Conservation (phyloP, 257 asterid genomes). For the Mentha longifolia region DNA sequence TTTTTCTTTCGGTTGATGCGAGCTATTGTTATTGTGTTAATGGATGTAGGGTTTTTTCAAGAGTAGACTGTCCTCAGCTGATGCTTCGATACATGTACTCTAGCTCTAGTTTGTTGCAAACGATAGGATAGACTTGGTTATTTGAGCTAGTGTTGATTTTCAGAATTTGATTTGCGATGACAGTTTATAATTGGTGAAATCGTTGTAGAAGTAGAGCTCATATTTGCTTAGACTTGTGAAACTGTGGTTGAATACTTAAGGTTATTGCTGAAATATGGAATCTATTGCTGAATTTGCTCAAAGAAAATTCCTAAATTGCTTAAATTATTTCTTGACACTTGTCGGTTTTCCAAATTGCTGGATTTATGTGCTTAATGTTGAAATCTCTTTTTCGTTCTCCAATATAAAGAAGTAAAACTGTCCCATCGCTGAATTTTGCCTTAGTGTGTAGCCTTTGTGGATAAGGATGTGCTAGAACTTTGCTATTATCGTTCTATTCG, state of each 20-base stretch:
- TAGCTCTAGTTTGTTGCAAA: background rate
- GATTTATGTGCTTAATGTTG: conserved; percentile 22
- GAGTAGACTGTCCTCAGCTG: conserved; percentile 27
- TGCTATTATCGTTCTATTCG: background rate
- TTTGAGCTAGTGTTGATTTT: conserved; percentile 3
- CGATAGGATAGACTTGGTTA: conserved; percentile 8
- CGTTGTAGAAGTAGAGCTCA: background rate
- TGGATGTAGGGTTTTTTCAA: conserved; percentile 6
- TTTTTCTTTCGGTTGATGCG: conserved; percentile 23
- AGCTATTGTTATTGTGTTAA: background rate
- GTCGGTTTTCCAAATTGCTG: background rate
- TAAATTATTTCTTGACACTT: background rate
- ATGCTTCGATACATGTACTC: background rate
- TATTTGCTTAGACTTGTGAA: background rate
- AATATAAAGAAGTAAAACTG: background rate
- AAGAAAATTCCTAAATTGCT: background rate
- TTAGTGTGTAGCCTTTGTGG: background rate
- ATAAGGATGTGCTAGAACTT: conserved; percentile 16
- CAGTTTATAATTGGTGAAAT: conserved; percentile 3
- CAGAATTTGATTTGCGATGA: conserved; percentile 1
- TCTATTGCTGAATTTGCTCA: background rate
- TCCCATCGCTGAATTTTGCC: background rate
- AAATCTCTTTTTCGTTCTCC: background rate
- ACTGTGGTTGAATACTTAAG: background rate
- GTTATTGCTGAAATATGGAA: background rate